Conservation (phyloP, 2,329 filamentous ascomycete species). For the Stemphylium beticola region DNA sequence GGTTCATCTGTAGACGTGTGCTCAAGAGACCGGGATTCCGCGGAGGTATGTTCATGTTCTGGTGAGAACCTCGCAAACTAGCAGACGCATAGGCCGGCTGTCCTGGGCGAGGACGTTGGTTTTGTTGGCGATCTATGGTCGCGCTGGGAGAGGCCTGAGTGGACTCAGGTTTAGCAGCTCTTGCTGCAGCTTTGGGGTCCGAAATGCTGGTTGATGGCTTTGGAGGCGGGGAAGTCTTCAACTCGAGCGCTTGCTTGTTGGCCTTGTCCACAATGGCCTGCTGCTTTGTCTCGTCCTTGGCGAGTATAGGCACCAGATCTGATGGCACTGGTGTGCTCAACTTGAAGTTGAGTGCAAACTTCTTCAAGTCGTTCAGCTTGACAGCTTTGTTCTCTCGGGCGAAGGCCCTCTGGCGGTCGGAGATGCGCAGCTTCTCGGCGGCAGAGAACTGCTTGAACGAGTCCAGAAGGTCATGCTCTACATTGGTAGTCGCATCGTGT, state of each 20-base stretch:
- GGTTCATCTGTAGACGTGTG: constrained; percentile 59
- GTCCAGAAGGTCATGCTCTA: constrained; percentile 66
- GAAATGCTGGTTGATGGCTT: constrained; percentile 52
- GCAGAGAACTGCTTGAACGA: constrained; percentile 70
- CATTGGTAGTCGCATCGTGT: constrained; percentile 64
- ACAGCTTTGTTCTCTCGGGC: constrained; percentile 80
- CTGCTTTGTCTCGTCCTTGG: constrained; percentile 95
- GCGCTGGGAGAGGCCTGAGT: constrained; percentile 38
- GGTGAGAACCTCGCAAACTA: constrained; percentile 51
- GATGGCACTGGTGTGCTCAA: constrained; percentile 88
- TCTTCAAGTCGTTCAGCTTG: constrained; percentile 92
- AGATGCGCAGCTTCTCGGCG: constrained; percentile 65
- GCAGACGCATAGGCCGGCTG: constrained; percentile 53
- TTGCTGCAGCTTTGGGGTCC: constrained; percentile 39
- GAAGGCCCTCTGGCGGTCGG: constrained; percentile 61
- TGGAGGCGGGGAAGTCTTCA: constrained; percentile 43
- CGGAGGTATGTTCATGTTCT: constrained; percentile 49
- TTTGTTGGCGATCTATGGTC: constrained; percentile 55
- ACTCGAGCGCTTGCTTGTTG: constrained; percentile 71
- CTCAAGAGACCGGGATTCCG: constrained; percentile 55
- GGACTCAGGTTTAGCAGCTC: constrained; percentile 46
- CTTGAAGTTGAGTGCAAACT: constrained; percentile 94
- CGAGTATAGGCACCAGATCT: constrained; percentile 91
- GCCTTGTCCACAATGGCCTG: constrained; percentile 91
- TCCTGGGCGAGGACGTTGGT: constrained; percentile 52